Conservation (phyloP, 805 yeast genomes). For the Candida coquimbonensis region DNA sequence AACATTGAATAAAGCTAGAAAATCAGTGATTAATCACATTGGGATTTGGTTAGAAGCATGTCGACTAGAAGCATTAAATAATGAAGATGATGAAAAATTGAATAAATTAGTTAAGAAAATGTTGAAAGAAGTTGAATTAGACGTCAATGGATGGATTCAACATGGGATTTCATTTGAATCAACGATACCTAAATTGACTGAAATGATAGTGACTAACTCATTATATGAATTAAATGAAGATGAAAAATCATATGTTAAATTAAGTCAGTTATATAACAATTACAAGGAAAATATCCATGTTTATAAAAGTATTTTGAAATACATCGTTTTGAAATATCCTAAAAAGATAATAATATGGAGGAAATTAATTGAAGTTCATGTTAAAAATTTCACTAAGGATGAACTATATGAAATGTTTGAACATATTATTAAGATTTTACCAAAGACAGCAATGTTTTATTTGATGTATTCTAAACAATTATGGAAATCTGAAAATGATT, state of each 20-base stretch:
- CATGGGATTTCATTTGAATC: constrained; percentile 53
- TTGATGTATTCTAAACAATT: constrained; percentile 69
- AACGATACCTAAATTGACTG: constrained; percentile 39
- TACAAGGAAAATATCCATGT: constrained; percentile 16
- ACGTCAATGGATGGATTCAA: constrained; percentile 44
- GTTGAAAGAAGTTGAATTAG: constrained; percentile 32
- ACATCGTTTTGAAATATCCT: constrained; percentile 42
- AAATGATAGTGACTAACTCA: constrained; percentile 43
- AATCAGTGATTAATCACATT: constrained; percentile 37
- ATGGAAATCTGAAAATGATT: constrained; percentile 42
- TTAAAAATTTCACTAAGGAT: constrained; percentile 19
- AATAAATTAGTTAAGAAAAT: constrained; percentile 44
- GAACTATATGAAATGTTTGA: constrained; percentile 43
- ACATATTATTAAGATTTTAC: constrained; percentile 43
- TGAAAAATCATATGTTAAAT: constrained; percentile 18
- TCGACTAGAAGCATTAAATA: constrained; percentile 53
- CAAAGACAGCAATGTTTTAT: constrained; percentile 43
- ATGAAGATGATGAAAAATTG: constrained; percentile 37
- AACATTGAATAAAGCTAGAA: constrained; percentile 55
- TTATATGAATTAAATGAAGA: constrained; percentile 24
- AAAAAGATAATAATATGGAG: constrained; percentile 41
- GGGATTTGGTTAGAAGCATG: constrained; percentile 67
- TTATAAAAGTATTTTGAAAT: constrained; percentile 38
- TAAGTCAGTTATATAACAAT: constrained; percentile 21
- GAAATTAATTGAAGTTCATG: constrained; percentile 33